A percentile compares a stretch with the other conserved stretches of the same genome.
These are phyloP conservation scores for Aspergillus alliaceus DNA, from an alignment of 2,329 filamentous ascomycete genomes.

Conservation along the genomic window DNA sequence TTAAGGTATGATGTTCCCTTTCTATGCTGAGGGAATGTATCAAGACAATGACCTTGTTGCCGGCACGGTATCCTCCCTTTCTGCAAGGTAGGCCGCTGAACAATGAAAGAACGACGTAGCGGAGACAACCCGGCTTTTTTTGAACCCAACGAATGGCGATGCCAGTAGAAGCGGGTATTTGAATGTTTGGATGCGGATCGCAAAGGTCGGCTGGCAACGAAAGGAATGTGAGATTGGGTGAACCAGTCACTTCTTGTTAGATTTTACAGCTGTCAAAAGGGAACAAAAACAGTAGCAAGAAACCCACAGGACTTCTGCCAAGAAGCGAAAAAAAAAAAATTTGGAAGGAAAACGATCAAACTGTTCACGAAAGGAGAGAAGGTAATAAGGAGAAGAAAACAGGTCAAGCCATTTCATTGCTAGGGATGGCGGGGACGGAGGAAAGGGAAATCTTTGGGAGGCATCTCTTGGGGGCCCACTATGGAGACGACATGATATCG, in stretches of 20 bases:
- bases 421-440: not conserved
- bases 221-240: slow-evolving; percentile 29
- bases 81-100: not conserved
- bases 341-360: not conserved
- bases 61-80: not conserved
- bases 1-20: not conserved
- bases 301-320: slow-evolving; percentile 8
- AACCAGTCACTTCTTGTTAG: slow-evolving; percentile 22
- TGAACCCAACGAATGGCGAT: not conserved
- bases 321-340: not conserved
- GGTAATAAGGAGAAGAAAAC: not conserved
- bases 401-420: not conserved
- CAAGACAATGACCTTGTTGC: slow-evolving; percentile 8
- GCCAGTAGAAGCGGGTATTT: not conserved
- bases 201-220: slow-evolving; percentile 25
- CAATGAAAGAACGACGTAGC: not conserved
- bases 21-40: not conserved
- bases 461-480: not conserved
- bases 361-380: not conserved
- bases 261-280: not conserved
- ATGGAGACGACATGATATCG: not conserved
- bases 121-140: not conserved
- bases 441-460: not conserved
- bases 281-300: slow-evolving; percentile 6
- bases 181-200: slow-evolving; percentile 1